Conservation (phyloP, 2,329 filamentous ascomycete species). For the Pestalotiopsis sp. region DNA sequence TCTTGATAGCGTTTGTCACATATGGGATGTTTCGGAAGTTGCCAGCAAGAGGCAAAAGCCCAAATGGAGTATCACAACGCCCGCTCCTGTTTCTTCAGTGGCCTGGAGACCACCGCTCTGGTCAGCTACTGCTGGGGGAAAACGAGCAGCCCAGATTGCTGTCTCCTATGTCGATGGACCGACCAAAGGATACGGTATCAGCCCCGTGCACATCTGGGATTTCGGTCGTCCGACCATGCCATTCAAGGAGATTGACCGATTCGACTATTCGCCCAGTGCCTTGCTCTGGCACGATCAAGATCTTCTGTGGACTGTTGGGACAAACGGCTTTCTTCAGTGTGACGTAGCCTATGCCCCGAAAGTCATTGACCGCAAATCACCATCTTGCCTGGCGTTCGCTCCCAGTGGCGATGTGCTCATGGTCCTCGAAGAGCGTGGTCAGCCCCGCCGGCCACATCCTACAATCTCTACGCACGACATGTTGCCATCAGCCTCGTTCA, state of each 20-base stretch:
- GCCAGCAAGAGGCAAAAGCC: conserved; percentile 68
- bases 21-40: conserved; percentile 65
- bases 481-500: conserved; percentile 43
- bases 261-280: conserved; percentile 58
- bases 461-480: conserved; percentile 25
- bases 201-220: conserved; percentile 68
- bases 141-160: conserved; percentile 63
- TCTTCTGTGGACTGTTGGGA: conserved; percentile 67
- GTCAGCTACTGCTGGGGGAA: conserved; percentile 65
- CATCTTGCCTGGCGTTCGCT: conserved; percentile 65
- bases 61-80: conserved; percentile 63
- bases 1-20: conserved; percentile 62
- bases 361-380: conserved; percentile 63
- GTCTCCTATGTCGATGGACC: conserved; percentile 63
- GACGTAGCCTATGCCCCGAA: conserved; percentile 67
- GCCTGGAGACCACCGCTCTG: conserved; percentile 68
- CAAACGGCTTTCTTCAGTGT: conserved; percentile 67
- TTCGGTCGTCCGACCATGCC: conserved; percentile 68
- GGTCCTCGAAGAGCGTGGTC: conserved; percentile 62
- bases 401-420: conserved; percentile 61
- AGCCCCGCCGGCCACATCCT: conserved; percentile 43
- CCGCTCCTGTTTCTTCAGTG: conserved; percentile 60
- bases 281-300: conserved; percentile 68
- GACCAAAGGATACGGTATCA: conserved; percentile 57
- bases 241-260: conserved; percentile 66